Percentiles rank a stretch among this genome's conserved stretches.
Conservation (phyloP, 352 stramenopile species). For the Globisporangium perplexum region DNA sequence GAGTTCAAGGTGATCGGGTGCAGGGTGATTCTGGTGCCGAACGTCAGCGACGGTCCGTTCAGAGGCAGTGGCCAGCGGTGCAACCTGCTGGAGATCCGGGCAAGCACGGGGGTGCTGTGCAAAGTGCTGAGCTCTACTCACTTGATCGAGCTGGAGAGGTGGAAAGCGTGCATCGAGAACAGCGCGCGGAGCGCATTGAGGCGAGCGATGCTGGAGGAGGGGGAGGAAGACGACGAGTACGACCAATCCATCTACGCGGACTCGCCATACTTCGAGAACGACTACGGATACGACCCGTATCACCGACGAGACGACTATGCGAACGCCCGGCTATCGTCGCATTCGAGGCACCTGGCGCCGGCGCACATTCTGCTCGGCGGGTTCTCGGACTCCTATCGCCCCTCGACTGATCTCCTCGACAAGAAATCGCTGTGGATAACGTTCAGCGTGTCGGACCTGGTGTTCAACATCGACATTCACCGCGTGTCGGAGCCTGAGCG, state of each 20-base stretch:
- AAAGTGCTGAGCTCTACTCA: slow-evolving; percentile 68
- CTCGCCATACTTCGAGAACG: slow-evolving; percentile 14
- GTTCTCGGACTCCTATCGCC: slow-evolving; percentile 67
- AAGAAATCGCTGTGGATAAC: slow-evolving; percentile 67
- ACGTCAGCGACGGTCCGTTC: slow-evolving; percentile 42
- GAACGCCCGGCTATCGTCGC: slow-evolving; percentile 8
- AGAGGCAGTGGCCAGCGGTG: slow-evolving; percentile 16
- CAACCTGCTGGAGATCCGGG: slow-evolving; percentile 58
- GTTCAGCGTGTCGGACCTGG: slow-evolving; percentile 54
- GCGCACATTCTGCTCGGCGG: slow-evolving; percentile 59
- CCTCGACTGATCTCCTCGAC: slow-evolving; percentile 35
- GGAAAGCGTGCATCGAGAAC: slow-evolving; percentile 66
- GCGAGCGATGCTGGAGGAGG: slow-evolving; percentile 9
- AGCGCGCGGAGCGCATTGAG: slow-evolving; percentile 36
- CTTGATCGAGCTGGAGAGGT: slow-evolving; percentile 55
- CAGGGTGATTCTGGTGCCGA: slow-evolving; percentile 61
- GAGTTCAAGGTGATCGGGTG: slow-evolving; percentile 57
- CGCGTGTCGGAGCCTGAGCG: slow-evolving; percentile 54
- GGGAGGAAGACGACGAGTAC: slow-evolving; percentile 26
- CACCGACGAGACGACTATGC: slow-evolving; percentile 6
- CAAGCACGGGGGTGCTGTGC: slow-evolving; percentile 29
- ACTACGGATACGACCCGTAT: slow-evolving; percentile 3
- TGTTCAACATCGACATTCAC: slow-evolving; percentile 62
- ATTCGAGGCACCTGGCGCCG: slow-evolving; percentile 20
- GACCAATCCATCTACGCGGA: slow-evolving; percentile 21